Base-by-base conservation (phyloP, 768 basidiomycete genomes). In the Boletus subparvulus region DNA sequence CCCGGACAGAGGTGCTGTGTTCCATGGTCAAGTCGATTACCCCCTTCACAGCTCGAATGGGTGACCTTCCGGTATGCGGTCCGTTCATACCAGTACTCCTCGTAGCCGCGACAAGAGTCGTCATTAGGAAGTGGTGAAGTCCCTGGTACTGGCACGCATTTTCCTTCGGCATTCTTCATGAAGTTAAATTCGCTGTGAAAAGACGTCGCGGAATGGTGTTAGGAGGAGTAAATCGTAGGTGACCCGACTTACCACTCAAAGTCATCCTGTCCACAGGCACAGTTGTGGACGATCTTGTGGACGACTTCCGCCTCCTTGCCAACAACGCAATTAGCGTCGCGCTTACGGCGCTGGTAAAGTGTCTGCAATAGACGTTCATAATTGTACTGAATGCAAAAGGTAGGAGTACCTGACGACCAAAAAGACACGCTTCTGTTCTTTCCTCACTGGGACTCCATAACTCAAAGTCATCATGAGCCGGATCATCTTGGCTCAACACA, bases 381-480 rank as follows among this genome's bases (percentile, higher is more conserved):
- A 26, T 33, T 30, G n/a, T 43, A 56, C 17, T 19, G 36, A 21
- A 35, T 17, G 51, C n/a, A 36, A 10, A 35, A 19, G 21, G 21
- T 4, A 21, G 28, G 14, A 74, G 40, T 50, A 92, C 93, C 82
- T 92, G 90, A 56, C 90, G 83, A 21, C 97, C 97, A 61, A 98
- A 99, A 28, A 98, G 75, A 73, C 97, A 99, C 9, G 77, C 77
- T 66, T 98, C 94, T 35, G 81, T 75, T n/a, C 97, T 84, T 45
- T 86, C 86, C 66, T 95, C 89, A 55, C 90, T 92, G 0, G 96
- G 97, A 68, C 90, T 94, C 97, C 97, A 98, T 2, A 97, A 74
- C 69, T 98, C 95, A 68, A 98, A 98, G 74, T 99, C 97, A 67
- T 98, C 95, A 39, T 87, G 75, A 17, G 79, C 80, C 8, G 94